phyloP scores from a whole-genome alignment of 805 yeast species.

The Priceomyces medius region DNA sequence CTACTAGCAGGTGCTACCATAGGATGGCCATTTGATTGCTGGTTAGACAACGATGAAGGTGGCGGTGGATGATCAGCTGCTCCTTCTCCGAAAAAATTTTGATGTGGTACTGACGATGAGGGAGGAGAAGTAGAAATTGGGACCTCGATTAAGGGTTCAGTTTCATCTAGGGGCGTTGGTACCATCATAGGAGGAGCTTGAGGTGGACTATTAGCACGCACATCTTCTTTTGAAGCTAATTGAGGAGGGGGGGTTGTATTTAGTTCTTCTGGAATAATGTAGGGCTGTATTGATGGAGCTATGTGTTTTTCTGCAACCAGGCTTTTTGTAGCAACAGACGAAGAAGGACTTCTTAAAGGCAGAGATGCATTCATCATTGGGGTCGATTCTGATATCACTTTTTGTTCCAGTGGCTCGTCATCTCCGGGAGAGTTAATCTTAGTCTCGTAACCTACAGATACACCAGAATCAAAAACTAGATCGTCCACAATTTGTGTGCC shows the following conservation, averaged over 20 bases:
- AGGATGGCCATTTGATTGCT: constrained; percentile 17
- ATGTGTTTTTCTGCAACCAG: not conserved
- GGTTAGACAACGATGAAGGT: constrained; percentile 6
- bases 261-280: constrained; percentile 1
- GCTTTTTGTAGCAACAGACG: not conserved
- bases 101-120: constrained; percentile 10
- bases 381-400: not conserved
- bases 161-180: too few relatives aligned
- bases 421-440: constrained; percentile 7
- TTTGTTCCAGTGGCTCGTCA: not conserved
- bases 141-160: too few relatives aligned
- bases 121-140: constrained; percentile 10
- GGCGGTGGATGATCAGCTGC: constrained; percentile 11
- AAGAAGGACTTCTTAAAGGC: not conserved
- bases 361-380: not conserved
- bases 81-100: constrained; percentile 12
- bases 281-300: not conserved
- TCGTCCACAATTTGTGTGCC: constrained; percentile 29
- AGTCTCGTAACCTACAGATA: constrained; percentile 16
- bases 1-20: constrained; percentile 3
- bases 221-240: too few relatives aligned
- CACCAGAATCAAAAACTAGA: constrained; percentile 30
- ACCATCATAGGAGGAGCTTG: too few relatives aligned
- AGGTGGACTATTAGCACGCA: too few relatives aligned
- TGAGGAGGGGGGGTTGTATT: not conserved